phyloP scores from a whole-genome alignment of 495 filamentous ascomycete genomes.

The Glonium stellatum region DNA sequence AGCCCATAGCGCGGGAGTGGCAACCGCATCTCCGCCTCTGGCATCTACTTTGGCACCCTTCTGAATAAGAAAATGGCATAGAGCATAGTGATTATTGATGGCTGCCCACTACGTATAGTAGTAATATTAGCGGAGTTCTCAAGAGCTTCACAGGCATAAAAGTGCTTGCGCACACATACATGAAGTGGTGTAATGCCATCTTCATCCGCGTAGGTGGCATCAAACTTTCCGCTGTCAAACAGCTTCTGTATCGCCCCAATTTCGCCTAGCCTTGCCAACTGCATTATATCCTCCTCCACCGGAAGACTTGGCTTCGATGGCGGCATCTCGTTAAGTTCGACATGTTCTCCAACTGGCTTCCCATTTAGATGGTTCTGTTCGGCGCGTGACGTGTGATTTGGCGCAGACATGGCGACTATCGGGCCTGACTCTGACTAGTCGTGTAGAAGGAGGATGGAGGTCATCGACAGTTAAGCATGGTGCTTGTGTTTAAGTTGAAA shows the following conservation, averaged over 20 bases:
- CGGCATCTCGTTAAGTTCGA: slow-evolving; percentile 27
- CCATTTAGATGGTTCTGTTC: slow-evolving; percentile 6
- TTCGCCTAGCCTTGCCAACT: slow-evolving; percentile 83
- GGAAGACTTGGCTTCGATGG: slow-evolving; percentile 42
- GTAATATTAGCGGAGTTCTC: slow-evolving; percentile 1
- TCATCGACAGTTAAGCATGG: not conserved
- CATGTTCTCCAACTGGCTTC: slow-evolving; percentile 19
- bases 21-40: slow-evolving; percentile 87
- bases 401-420: slow-evolving; percentile 12
- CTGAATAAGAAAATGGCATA: slow-evolving; percentile 91
- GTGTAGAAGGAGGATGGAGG: not conserved
- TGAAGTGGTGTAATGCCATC: slow-evolving; percentile 94
- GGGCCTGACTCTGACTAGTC: not conserved
- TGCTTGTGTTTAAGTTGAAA: not conserved
- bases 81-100: slow-evolving; percentile 96
- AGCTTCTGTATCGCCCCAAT: slow-evolving; percentile 79
- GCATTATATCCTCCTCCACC: slow-evolving; percentile 85
- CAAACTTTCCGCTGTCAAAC: slow-evolving; percentile 72
- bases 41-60: slow-evolving; percentile 86
- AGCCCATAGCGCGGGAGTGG: slow-evolving; percentile 94
- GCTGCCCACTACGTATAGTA: slow-evolving; percentile 75
- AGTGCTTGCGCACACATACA: slow-evolving; percentile 46
- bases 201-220: slow-evolving; percentile 73
- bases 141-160: not conserved
- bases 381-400: slow-evolving; percentile 1